These are phyloP conservation scores for Sequoia sempervirens DNA, from an alignment of 75 land plant genomes.

Conservation along the genomic window DNA sequence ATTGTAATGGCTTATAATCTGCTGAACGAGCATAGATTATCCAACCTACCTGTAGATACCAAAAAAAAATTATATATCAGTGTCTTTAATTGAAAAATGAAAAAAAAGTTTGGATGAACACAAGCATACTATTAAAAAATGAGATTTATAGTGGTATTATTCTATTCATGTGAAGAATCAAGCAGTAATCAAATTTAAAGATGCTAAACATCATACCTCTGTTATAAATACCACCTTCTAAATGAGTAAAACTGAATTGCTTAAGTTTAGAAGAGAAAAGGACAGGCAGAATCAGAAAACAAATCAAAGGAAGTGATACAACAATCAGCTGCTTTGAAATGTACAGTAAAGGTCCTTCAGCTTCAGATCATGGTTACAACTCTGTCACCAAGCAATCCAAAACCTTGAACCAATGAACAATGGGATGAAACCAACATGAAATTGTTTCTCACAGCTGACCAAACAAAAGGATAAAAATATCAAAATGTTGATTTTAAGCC, in stretches of 20 bases:
- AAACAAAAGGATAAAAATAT: background rate
- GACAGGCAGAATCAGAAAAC: background rate
- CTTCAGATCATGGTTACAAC: background rate
- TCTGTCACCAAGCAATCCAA: background rate
- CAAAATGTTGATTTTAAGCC: background rate
- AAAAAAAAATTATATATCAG: slow-evolving; percentile 1
- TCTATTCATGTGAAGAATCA: background rate
- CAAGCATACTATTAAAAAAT: background rate
- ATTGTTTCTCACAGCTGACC: background rate
- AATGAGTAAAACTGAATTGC: background rate
- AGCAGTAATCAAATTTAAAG: background rate
- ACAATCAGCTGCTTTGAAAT: background rate
- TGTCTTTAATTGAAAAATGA: background rate
- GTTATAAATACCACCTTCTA: background rate
- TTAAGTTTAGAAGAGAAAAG: background rate
- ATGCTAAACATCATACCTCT: background rate
- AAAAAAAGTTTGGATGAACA: background rate
- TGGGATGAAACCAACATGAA: background rate
- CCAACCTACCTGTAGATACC: slow-evolving; percentile 63
- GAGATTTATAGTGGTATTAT: background rate
- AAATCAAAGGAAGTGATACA: background rate
- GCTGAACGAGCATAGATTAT: slow-evolving; percentile 45
- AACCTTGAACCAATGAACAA: background rate
- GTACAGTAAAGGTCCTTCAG: background rate
- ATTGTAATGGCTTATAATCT: slow-evolving; percentile 84